Percentiles rank a stretch among this genome's conserved stretches.
phyloP scores from a whole-genome alignment of 2,329 filamentous ascomycete species.

The Penicillium freii region DNA sequence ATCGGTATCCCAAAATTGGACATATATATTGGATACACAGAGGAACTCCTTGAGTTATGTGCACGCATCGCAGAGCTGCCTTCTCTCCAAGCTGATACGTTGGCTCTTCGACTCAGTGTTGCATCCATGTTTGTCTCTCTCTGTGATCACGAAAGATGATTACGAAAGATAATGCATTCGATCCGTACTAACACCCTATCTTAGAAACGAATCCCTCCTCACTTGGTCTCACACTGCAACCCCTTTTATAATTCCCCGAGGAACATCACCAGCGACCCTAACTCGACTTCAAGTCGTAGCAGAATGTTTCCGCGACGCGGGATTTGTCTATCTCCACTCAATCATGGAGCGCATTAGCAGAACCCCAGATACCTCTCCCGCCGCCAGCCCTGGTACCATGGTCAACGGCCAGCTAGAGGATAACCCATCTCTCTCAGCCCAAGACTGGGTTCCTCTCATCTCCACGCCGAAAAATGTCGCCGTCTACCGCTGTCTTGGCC shows the following conservation, averaged over 20 bases:
- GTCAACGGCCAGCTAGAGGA: background rate
- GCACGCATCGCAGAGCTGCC: slow-evolving; percentile 35
- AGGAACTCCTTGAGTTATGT: slow-evolving; percentile 37
- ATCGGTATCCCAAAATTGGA: slow-evolving; percentile 33
- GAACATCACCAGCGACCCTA: slow-evolving; percentile 28
- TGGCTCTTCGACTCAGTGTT: slow-evolving; percentile 28
- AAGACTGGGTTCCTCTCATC: slow-evolving; percentile 21
- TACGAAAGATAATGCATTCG: no score
- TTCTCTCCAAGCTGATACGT: slow-evolving; percentile 18
- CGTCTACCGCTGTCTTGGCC: slow-evolving; percentile 27
- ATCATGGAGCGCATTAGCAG: slow-evolving; percentile 31
- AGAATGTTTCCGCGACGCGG: slow-evolving; percentile 39
- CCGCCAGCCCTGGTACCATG: background rate
- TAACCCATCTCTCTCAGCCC: background rate
- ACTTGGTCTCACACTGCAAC: slow-evolving; percentile 31
- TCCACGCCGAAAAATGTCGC: slow-evolving; percentile 30
- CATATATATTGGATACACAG: slow-evolving; percentile 41
- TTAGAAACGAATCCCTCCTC: slow-evolving; percentile 34
- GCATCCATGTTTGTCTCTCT: slow-evolving; percentile 29
- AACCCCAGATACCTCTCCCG: background rate
- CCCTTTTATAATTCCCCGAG: slow-evolving; percentile 33
- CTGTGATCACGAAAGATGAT: no score
- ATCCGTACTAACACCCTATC: background rate
- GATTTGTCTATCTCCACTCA: slow-evolving; percentile 39
- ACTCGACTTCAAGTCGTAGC: slow-evolving; percentile 37